These are phyloP conservation scores for Claviceps spartinae DNA, from an alignment of 2,329 filamentous ascomycete genomes.

Conservation along the genomic window DNA sequence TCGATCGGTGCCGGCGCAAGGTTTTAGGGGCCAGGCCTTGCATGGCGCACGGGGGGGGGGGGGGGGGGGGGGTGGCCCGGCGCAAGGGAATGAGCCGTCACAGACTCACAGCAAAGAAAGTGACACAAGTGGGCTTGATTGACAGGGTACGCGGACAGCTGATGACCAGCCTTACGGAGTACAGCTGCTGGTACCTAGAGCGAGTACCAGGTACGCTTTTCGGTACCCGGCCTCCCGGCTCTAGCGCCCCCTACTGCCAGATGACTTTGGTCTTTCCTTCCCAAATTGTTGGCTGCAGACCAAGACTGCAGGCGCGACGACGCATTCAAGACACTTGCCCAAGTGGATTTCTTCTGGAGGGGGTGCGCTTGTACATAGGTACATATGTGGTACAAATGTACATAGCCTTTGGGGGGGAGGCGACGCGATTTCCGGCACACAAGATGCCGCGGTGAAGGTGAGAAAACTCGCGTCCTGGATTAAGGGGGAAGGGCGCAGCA, in stretches of 20 bases:
- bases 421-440: neutral
- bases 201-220: slow-evolving; percentile 1
- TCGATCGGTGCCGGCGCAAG: slow-evolving; percentile 4
- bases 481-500: neutral
- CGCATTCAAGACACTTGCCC: neutral
- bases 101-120: neutral
- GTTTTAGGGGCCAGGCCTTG: slow-evolving; percentile 6
- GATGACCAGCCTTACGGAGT: neutral
- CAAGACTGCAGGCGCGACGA: slow-evolving; percentile 1
- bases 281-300: neutral
- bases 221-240: slow-evolving; percentile 4
- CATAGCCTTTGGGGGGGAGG: neutral
- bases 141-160: neutral
- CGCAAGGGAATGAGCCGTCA: slow-evolving; percentile 1
- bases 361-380: neutral
- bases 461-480: neutral
- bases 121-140: neutral
- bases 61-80: slow-evolving; percentile 3
- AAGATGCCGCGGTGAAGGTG: neutral
- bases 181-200: neutral
- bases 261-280: neutral
- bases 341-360: neutral
- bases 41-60: slow-evolving; percentile 4
- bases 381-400: neutral
- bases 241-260: slow-evolving; percentile 1